Conservation (phyloP, 164 flowering plant genomes). For the Saururus chinensis region DNA sequence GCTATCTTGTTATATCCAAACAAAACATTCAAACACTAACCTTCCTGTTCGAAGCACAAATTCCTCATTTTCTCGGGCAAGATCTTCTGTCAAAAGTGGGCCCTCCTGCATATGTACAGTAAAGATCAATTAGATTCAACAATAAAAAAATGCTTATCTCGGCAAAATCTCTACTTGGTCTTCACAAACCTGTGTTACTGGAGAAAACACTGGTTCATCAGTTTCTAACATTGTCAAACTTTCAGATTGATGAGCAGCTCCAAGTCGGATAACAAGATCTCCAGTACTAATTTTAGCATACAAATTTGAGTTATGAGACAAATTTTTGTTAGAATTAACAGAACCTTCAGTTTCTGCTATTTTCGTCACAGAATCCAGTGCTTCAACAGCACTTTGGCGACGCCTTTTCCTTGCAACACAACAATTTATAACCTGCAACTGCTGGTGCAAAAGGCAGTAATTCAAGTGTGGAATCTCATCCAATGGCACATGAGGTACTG, state of each 20-base stretch:
- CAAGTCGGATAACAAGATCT: conserved; percentile 68
- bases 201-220: conserved; percentile 76
- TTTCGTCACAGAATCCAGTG: conserved; percentile 44
- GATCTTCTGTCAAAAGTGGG: conserved; percentile 89
- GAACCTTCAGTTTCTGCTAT: conserved; percentile 32
- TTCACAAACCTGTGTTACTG: conserved; percentile 70
- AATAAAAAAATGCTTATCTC: neutral
- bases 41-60: conserved; percentile 95
- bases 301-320: conserved; percentile 20
- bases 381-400: conserved; percentile 42
- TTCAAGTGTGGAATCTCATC: conserved; percentile 74
- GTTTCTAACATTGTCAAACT: conserved; percentile 77
- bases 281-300: conserved; percentile 65
- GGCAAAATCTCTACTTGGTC: neutral
- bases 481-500: conserved; percentile 61
- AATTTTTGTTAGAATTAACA: conserved; percentile 10
- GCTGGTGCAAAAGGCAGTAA: conserved; percentile 80
- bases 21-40: conserved; percentile 17
- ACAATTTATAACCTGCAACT: conserved; percentile 83
- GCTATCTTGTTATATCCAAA: neutral
- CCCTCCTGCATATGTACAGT: conserved; percentile 51
- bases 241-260: conserved; percentile 50
- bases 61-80: conserved; percentile 90
- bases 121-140: neutral
- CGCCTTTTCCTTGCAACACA: conserved; percentile 84